These are phyloP conservation scores for Zancudomyces culisetae DNA, from an alignment of 371 early-diverging fungal genomes.

Conservation along the genomic window DNA sequence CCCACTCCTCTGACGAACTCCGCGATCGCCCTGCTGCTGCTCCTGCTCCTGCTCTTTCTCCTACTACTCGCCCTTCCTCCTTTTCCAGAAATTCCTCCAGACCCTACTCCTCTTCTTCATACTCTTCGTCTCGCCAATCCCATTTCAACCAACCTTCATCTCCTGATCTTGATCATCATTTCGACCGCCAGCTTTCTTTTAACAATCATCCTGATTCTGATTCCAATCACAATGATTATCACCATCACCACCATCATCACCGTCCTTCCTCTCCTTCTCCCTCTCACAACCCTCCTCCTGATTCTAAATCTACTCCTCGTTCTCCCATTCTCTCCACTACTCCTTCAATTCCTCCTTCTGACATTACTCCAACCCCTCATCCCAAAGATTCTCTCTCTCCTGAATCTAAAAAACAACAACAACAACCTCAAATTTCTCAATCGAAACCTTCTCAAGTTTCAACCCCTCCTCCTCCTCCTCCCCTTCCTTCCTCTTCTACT, in stretches of 20 bases:
- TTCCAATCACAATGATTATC: constrained; percentile 17
- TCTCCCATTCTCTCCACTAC: not conserved
- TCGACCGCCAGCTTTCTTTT: too few species aligned
- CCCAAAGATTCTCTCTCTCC: not conserved
- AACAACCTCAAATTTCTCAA: not conserved
- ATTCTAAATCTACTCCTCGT: not conserved
- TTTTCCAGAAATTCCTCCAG: too few species aligned
- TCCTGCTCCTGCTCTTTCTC: too few species aligned
- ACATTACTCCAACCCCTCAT: not conserved
- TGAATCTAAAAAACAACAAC: not conserved
- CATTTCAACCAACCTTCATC: too few species aligned
- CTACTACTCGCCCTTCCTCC: too few species aligned
- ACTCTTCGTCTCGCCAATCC: too few species aligned
- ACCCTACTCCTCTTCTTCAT: too few species aligned
- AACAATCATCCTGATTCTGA: too few species aligned
- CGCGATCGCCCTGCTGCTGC: constrained; percentile 36
- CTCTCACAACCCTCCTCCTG: not conserved
- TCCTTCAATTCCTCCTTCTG: not conserved
- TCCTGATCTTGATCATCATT: too few species aligned
- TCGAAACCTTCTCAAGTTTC: not conserved
- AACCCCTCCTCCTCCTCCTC: not conserved
- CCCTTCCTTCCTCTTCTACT: not conserved
- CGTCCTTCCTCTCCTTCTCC: not conserved
- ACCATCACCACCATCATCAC: not conserved
- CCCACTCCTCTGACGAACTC: constrained; percentile 58